Evolutionary conservation across 2,329 filamentous ascomycete species (phyloP), one percentile per base, ranked within the genome.

Genomic region (Pseudogymnoascus sp.): DNA sequence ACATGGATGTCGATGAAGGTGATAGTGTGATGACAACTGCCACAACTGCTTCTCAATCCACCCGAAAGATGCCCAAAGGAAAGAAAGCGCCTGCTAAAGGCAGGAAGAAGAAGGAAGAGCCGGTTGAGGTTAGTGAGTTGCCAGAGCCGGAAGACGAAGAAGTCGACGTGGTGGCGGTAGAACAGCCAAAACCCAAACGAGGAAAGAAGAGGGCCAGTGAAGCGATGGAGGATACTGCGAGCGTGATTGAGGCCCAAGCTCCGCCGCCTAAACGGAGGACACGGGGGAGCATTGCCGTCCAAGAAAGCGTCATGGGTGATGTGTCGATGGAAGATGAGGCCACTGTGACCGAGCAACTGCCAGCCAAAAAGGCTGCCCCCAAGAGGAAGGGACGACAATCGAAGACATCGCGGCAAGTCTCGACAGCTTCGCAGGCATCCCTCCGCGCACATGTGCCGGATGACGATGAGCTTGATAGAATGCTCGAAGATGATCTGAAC

Each of bases 131-230:
- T 5, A 69, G 75, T 15, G 69, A 75, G 3, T 67, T 72, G 2
- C 70, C 71, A 21, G 72, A 72, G 1, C 74, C 76, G 1, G 69
- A 72, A 63, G 9, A 31, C 1, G 68, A 73, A 56, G 70, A 69
- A 53, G 67, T 72, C 50, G 69, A 71, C 61, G 71, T 74, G 50
- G 68, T 72, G 13, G 69, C 71, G 35, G 64, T 69, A 4, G 67
- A 70, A 13, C 61, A 60, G 17, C 33, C 63, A 31, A 69, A 68
- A 53, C 37, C 59, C 10, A 50, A 62, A 4, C 71, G 75, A 60
- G 85, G 84, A 31, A 85, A 80, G 71, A 91, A 91, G 73, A 80
- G 88, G 65, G 74, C 77, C 3, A 90, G 86, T 66, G 83, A 85
- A 33, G 82, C 82, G 9, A 75, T 86, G 53, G 69, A 70, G 33